These are phyloP conservation scores for Lentinula detonsa DNA, from an alignment of 768 basidiomycete genomes.

Conservation along the genomic window DNA sequence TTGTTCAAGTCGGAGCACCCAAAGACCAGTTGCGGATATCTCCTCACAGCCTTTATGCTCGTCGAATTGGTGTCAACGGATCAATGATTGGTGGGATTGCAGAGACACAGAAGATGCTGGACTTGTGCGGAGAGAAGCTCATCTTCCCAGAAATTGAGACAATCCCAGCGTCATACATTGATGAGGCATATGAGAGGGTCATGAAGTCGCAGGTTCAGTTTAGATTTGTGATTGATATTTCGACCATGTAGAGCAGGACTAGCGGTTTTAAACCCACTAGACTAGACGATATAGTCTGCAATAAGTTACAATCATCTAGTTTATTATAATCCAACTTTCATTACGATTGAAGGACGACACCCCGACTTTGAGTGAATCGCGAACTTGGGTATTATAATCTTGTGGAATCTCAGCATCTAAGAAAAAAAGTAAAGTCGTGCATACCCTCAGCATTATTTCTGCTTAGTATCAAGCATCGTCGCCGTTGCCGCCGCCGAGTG, in stretches of 20 bases:
- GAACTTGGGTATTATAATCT: too few species aligned
- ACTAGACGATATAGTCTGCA: too few species aligned
- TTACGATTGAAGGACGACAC: too few species aligned
- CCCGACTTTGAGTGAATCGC: too few species aligned
- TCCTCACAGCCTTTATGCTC: neutral
- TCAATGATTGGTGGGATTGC: slow-evolving; percentile 1
- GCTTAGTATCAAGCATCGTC: neutral
- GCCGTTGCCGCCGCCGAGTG: neutral
- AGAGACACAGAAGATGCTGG: neutral
- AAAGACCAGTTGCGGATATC: neutral
- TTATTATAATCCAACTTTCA: too few species aligned
- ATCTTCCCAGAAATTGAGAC: slow-evolving; percentile 1
- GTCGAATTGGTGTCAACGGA: neutral
- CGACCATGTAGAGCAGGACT: neutral
- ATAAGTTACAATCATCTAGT: too few species aligned
- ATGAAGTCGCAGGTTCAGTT: slow-evolving; percentile 6
- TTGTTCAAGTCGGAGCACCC: neutral
- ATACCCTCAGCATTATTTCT: neutral
- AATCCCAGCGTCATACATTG: neutral
- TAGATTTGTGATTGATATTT: slow-evolving; percentile 4
- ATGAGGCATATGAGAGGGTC: slow-evolving; percentile 4
- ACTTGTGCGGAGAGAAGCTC: neutral
- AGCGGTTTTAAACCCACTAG: neutral
- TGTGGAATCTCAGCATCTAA: too few species aligned
- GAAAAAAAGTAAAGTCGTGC: too few species aligned